Evolutionary conservation across 129 eudicot genomes (phyloP).

Genomic region (Pittosporum tobira): DNA sequence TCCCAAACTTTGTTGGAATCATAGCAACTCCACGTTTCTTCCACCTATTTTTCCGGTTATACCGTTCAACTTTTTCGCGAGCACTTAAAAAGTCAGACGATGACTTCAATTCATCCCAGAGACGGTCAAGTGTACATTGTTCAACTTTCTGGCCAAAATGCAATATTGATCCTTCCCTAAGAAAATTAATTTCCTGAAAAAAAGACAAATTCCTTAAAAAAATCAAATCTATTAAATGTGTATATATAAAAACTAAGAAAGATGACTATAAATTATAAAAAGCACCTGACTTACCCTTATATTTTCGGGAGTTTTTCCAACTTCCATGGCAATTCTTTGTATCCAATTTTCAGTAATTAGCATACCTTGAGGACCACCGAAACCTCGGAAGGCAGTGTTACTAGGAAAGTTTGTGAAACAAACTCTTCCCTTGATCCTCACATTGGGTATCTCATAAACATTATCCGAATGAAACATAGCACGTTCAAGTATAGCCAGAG

Average conservation of each 20-base stretch:
- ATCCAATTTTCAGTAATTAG: slow-evolving; percentile 90
- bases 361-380: slow-evolving; percentile 99
- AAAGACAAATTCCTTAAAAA: not conserved
- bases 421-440: slow-evolving; percentile 65
- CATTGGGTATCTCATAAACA: slow-evolving; percentile 86
- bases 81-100: slow-evolving; percentile 50
- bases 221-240: not conserved
- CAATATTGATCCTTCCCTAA: slow-evolving; percentile 60
- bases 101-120: slow-evolving; percentile 74
- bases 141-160: slow-evolving; percentile 78
- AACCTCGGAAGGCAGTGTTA: slow-evolving; percentile 97
- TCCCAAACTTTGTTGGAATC: slow-evolving; percentile 86
- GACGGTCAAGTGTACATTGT: slow-evolving; percentile 59
- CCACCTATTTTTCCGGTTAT: slow-evolving; percentile 72
- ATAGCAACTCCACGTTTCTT: slow-evolving; percentile 83
- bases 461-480: slow-evolving; percentile 87
- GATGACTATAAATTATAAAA: slow-evolving; percentile 5
- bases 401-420: slow-evolving; percentile 94
- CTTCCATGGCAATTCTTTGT: slow-evolving; percentile 79
- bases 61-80: slow-evolving; percentile 61
- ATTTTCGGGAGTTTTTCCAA: slow-evolving; percentile 75
- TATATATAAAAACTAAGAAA: not conserved
- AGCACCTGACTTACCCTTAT: slow-evolving; percentile 51
- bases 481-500: slow-evolving; percentile 83
- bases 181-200: slow-evolving; percentile 82